A percentile compares a stretch with the other conserved stretches of the same genome.
These are phyloP conservation scores for Exophiala alcalophila DNA, from an alignment of 2,329 filamentous ascomycete genomes.

Conservation along the genomic window DNA sequence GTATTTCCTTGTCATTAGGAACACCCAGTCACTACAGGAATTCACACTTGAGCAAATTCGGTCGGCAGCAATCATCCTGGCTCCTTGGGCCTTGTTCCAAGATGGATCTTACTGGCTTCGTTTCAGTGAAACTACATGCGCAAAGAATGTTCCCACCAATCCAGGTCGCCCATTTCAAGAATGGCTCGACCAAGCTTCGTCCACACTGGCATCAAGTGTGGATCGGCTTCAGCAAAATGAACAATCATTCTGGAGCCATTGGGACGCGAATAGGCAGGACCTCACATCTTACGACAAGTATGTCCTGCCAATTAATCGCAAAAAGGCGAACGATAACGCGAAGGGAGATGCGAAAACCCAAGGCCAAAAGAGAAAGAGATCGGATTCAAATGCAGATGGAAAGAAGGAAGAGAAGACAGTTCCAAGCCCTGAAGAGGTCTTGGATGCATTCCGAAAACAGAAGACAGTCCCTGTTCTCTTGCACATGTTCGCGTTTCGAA, in stretches of 20 bases:
- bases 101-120: slow-evolving; percentile 48
- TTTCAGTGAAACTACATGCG: slow-evolving; percentile 51
- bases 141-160: slow-evolving; percentile 41
- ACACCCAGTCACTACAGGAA: slow-evolving; percentile 39
- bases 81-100: slow-evolving; percentile 52
- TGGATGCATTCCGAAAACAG: slow-evolving; percentile 31
- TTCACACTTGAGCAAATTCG: slow-evolving; percentile 46
- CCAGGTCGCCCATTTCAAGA: slow-evolving; percentile 50
- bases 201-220: slow-evolving; percentile 34
- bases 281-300: no score
- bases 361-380: background rate
- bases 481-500: slow-evolving; percentile 60
- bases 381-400: background rate
- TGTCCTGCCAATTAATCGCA: no score
- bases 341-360: background rate
- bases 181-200: slow-evolving; percentile 51
- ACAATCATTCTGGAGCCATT: slow-evolving; percentile 14
- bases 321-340: slow-evolving; percentile 2
- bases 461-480: slow-evolving; percentile 42
- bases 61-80: slow-evolving; percentile 54
- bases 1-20: slow-evolving; percentile 49
- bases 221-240: slow-evolving; percentile 1
- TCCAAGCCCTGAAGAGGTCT: slow-evolving; percentile 1
- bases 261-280: no score
- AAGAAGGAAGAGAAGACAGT: background rate